phyloP scores from a whole-genome alignment of 305 asterid genomes.

The Fraxinus floribunda region DNA sequence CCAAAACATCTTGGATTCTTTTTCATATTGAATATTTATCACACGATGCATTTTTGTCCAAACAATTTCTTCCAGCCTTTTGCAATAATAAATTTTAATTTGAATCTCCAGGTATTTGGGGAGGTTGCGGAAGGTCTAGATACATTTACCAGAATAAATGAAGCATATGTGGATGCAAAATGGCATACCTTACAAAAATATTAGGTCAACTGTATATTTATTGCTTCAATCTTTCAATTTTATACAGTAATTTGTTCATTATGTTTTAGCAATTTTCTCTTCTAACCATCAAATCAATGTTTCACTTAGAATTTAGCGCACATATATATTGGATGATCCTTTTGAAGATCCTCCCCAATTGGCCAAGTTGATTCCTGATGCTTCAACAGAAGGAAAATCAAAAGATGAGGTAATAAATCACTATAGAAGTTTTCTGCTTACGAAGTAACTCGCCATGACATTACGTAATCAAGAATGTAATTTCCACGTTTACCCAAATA shows the following conservation, averaged over 20 bases:
- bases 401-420: slow-evolving; percentile 68
- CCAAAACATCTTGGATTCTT: neutral
- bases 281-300: too few relatives aligned
- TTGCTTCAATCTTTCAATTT: too few relatives aligned
- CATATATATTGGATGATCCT: slow-evolving; percentile 50
- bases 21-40: slow-evolving; percentile 1
- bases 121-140: slow-evolving; percentile 94
- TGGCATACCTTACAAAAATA: too few relatives aligned
- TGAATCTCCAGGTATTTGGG: slow-evolving; percentile 73
- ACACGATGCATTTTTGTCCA: neutral
- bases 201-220: too few relatives aligned
- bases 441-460: neutral
- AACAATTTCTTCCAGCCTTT: neutral
- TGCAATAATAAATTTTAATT: slow-evolving; percentile 8
- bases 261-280: too few relatives aligned
- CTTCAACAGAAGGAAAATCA: slow-evolving; percentile 95
- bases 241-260: too few relatives aligned
- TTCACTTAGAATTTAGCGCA: too few relatives aligned
- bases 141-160: slow-evolving; percentile 43
- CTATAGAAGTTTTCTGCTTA: slow-evolving; percentile 6
- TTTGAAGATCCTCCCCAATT: slow-evolving; percentile 83
- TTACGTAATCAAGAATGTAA: neutral
- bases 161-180: too few relatives aligned
- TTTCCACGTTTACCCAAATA: neutral
- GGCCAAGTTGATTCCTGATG: slow-evolving; percentile 71